Base-by-base conservation (phyloP, 768 basidiomycete species). In the Psilocybe cyanescens region DNA sequence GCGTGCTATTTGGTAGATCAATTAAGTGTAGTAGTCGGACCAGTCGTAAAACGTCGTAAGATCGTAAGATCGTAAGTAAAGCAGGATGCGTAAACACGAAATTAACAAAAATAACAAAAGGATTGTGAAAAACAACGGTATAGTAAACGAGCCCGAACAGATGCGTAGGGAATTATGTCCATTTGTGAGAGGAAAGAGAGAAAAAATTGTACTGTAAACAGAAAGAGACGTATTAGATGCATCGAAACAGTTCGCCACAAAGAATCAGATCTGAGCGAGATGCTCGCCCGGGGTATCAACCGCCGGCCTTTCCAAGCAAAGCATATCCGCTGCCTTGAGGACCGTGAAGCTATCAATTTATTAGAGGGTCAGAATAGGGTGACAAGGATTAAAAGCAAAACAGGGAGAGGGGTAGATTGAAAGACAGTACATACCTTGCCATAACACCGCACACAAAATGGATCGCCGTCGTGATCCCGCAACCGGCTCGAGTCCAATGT, bases 261-360 rank as follows among this genome's bases (percentile, higher is more conserved):
- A 24, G 41, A 29, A 9, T 37, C 52, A 12, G 14, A 44, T 8
- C 52, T 37, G 16, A 19, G 48, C 24, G 24, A 24, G 24, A 24
- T 12, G 37, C 17, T n/a, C n/a, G 37, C 35, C 9, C 28, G 1
- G 24, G 48, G 12, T n/a, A 24, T 63, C 33, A 73, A 49, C 72
- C 73, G n/a, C 72, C 74, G 8, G 75, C 72, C 60, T 74, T 74
- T 3, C 75, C 74, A 2, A 74, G 66, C 35, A 92, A 71, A n/a
- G 90, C 91, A 70, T 92, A 92, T 24, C 91, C 91, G 60, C 76
- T 81, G 19, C 91, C 91, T 69, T 85, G 84, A 0, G 91, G 91
- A 4, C 91, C 91, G 67, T 91, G 83, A 61, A 86, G 75, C 91
- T 93, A n/a, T 33, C 31, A 7, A 44, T 16, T 17, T 14, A 37